Conservation (phyloP, 2,329 filamentous ascomycete species). For the Penicillium brasilianum region DNA sequence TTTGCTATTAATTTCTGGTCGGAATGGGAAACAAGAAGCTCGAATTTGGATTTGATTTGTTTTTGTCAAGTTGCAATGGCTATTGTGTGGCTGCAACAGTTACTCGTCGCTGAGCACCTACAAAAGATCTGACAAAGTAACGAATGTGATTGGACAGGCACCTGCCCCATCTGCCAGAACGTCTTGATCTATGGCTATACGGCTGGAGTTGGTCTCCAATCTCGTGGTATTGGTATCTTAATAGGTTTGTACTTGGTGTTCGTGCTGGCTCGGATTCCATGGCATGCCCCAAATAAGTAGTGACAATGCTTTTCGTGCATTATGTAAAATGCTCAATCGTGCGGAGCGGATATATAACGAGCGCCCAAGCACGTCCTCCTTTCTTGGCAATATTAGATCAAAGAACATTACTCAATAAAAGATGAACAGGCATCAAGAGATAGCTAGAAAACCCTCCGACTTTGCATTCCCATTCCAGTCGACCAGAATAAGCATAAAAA, state of each 20-base stretch:
- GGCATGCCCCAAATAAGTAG: too few relatives aligned
- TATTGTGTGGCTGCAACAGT: background rate
- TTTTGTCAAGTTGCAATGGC: background rate
- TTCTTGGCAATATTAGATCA: constrained; percentile 2
- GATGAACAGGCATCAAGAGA: too few relatives aligned
- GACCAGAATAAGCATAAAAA: background rate
- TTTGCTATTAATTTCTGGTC: background rate
- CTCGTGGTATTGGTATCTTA: too few relatives aligned
- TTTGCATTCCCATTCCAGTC: too few relatives aligned
- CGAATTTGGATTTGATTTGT: background rate
- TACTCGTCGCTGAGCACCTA: background rate
- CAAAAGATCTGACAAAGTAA: constrained; percentile 31
- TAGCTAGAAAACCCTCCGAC: background rate
- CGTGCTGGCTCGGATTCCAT: too few relatives aligned
- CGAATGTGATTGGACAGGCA: constrained; percentile 27
- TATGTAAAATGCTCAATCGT: too few relatives aligned
- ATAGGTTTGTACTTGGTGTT: too few relatives aligned
- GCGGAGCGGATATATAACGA: background rate
- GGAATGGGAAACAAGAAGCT: background rate
- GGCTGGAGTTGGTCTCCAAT: too few relatives aligned
- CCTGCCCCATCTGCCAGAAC: background rate
- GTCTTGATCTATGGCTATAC: background rate
- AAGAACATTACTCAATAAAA: background rate
- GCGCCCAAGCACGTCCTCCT: background rate
- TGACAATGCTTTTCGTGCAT: too few relatives aligned